Evolutionary conservation across 2,329 filamentous ascomycete genomes (phyloP), one percentile per base, ranked within the genome.

Genomic region (Trichophyton verrucosum): DNA sequence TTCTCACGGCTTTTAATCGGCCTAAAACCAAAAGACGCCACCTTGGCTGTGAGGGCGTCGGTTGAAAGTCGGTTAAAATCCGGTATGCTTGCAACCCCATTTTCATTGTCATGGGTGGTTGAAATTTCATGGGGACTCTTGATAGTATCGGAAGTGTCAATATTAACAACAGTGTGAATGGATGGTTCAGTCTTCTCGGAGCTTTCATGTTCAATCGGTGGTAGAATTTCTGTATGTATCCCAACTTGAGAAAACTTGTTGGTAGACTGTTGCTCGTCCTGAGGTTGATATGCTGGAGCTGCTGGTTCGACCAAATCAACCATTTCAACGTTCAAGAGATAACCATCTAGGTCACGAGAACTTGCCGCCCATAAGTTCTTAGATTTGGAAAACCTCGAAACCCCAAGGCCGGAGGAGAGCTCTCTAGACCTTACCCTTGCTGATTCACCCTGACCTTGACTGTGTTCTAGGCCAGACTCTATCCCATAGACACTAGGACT

Each of bases 11-110:
- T 82, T 69, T 85, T 88, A 33, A 91, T 76, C 0, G 85, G 76
- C 68, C 91, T 91, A 73, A 91, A 91, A 0, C 86, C 86, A 67
- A 84, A 90, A 0, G 78, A 76, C 3, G 80, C 75, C 51, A 91
- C 75, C 67, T 86, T 80, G 61, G 79, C 82, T 2, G 82, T 75
- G 15, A 91, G 74, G 61, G 87, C 82, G 7, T 78, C 73, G 63
- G 86, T 85, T 2, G 85, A 85, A 62, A 82, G 85, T 0, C 80
- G 72, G 46, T 81, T 78, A 63, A 81, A 91, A 9, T 82, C 80
- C 1, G 87, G 86, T 55, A 60, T 61, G 42, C n/a, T 3, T n/a
- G 24, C 15, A 8, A 8, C 15, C 27, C 30, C 7, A 17, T 13
- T 17, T 55, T 20, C 2, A 27, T 9, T 9, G 7, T 22, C 38